Evolutionary conservation across 441 rosid species (phyloP).

Genomic region (Populus tomentosa): DNA sequence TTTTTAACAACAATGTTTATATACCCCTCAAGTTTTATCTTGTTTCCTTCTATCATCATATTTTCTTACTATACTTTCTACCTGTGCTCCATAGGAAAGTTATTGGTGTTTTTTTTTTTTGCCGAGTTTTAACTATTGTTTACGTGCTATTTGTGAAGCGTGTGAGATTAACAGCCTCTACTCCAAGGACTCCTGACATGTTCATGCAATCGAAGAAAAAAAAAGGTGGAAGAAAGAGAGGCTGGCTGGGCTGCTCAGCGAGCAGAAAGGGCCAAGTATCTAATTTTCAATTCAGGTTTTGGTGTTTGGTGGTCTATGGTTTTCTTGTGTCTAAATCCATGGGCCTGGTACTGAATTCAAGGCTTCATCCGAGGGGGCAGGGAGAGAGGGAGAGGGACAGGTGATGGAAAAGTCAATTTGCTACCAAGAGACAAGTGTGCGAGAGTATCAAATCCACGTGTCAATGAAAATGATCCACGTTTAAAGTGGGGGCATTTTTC

Average conservation of each 20-base stretch:
- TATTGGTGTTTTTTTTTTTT: conserved; percentile 21
- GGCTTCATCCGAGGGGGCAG: neutral
- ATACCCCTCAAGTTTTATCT: too few relatives aligned
- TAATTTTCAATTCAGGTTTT: neutral
- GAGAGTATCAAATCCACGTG: neutral
- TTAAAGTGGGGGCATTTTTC: neutral
- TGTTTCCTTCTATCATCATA: too few relatives aligned
- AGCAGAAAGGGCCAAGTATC: conserved; percentile 95
- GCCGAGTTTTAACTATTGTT: neutral
- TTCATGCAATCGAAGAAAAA: conserved; percentile 91
- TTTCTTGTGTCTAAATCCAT: conserved; percentile 14
- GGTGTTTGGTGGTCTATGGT: neutral
- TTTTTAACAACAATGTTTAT: too few relatives aligned
- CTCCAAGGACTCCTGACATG: conserved; percentile 58
- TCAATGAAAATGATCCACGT: neutral
- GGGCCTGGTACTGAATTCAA: conserved; percentile 20
- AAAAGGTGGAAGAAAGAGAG: conserved; percentile 76
- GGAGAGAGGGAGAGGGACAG: neutral
- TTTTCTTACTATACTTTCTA: too few relatives aligned
- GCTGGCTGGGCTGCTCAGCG: conserved; percentile 42
- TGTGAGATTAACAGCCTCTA: conserved; percentile 57
- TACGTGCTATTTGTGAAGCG: conserved; percentile 32
- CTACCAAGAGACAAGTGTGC: neutral
- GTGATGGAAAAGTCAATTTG: neutral
- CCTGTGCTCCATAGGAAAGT: neutral